A percentile compares a stretch with the other conserved stretches of the same genome.
Evolutionary conservation across 179 eudicot species (phyloP).

Genomic region (Spergularia azorica): DNA sequence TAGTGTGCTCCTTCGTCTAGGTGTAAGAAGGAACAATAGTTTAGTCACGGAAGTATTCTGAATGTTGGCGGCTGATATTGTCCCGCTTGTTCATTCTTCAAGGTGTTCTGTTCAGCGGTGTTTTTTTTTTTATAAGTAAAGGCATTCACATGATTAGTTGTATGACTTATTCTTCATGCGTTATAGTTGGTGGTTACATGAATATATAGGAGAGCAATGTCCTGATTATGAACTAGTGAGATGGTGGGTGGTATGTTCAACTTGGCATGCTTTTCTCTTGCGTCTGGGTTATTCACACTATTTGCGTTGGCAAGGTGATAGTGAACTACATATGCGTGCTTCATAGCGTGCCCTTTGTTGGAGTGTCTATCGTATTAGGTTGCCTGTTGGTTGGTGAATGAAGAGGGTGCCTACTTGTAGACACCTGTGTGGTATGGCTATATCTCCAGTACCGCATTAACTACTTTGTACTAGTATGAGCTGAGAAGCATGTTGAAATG

Average conservation of each 20-base stretch:
- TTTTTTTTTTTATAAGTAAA: not conserved
- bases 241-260: not conserved
- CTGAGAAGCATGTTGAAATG: not conserved
- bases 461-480: not conserved
- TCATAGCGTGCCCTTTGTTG: not conserved
- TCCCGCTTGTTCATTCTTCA: not conserved
- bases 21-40: not conserved
- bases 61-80: not conserved
- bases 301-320: not conserved
- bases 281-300: not conserved
- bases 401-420: not conserved
- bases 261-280: not conserved
- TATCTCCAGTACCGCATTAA: not conserved
- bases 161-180: not conserved
- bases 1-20: not conserved
- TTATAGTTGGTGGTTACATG: not conserved
- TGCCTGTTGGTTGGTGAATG: not conserved
- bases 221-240: not conserved
- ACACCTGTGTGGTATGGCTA: no score
- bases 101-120: not conserved
- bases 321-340: not conserved
- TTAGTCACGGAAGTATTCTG: not conserved
- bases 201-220: not conserved
- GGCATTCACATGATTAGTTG: not conserved
- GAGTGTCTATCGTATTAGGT: not conserved